These are phyloP conservation scores for Acer negundo DNA, from an alignment of 345 rosid genomes.

Conservation along the genomic window DNA sequence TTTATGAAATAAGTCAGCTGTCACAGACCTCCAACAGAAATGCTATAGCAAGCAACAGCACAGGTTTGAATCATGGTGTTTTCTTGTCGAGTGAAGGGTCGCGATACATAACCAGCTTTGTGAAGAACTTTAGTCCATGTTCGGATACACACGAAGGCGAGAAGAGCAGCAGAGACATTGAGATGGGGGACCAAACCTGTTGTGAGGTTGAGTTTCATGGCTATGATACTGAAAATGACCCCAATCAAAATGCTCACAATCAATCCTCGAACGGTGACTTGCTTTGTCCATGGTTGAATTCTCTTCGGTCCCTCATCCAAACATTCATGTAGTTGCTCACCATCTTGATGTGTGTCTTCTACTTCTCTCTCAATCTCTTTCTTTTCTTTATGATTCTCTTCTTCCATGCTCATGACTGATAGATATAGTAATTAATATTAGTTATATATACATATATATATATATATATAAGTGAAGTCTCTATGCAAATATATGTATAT, in stretches of 20 bases:
- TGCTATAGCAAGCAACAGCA: slow-evolving; percentile 92
- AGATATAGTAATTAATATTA: not conserved
- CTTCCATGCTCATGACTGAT: slow-evolving; percentile 28
- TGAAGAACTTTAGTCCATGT: slow-evolving; percentile 81
- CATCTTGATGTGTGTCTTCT: slow-evolving; percentile 13
- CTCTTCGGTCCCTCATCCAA: slow-evolving; percentile 28
- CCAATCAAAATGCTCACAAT: slow-evolving; percentile 77
- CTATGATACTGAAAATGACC: slow-evolving; percentile 75
- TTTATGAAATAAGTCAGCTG: too few relatives aligned
- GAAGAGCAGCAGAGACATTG: slow-evolving; percentile 87
- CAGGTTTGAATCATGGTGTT: slow-evolving; percentile 96
- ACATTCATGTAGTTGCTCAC: not conserved
- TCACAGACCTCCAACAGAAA: slow-evolving; percentile 77
- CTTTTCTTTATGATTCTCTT: slow-evolving; percentile 26
- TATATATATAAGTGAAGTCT: not conserved
- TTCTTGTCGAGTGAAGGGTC: slow-evolving; percentile 89
- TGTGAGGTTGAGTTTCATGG: slow-evolving; percentile 85
- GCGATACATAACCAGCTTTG: slow-evolving; percentile 59
- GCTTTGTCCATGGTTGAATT: slow-evolving; percentile 70
- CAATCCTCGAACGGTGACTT: slow-evolving; percentile 73
- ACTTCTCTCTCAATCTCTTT: slow-evolving; percentile 32
- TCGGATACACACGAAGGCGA: slow-evolving; percentile 72
- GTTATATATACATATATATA: too few relatives aligned
- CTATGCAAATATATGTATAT: not conserved
- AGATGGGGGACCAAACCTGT: slow-evolving; percentile 77